phyloP scores from a whole-genome alignment of 139 green algal species.

The Zygnema cylindricum region DNA sequence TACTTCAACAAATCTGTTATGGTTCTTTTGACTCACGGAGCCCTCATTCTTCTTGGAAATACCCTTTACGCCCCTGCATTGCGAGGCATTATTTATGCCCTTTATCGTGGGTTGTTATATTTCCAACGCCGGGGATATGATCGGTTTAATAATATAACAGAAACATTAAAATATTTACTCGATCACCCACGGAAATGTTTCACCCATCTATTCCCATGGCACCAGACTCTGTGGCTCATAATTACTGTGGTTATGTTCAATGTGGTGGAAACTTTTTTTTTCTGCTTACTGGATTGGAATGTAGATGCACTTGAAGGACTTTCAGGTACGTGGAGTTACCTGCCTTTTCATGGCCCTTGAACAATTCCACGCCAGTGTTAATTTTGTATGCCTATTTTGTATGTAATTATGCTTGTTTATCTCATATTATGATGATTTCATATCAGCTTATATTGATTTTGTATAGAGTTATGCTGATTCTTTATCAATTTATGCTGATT shows the following conservation, averaged over 20 bases:
- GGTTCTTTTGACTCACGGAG: background rate
- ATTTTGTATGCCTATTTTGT: too few relatives aligned
- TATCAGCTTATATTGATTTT: too few relatives aligned
- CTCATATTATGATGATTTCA: too few relatives aligned
- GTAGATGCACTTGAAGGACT: slow-evolving; percentile 17
- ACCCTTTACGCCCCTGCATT: slow-evolving; percentile 47
- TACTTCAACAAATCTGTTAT: slow-evolving; percentile 22
- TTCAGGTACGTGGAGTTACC: slow-evolving; percentile 18
- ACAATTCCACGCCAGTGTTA: too few relatives aligned
- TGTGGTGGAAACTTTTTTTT: slow-evolving; percentile 47
- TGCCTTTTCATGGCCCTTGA: too few relatives aligned
- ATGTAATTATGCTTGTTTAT: too few relatives aligned
- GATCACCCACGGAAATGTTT: slow-evolving; percentile 57
- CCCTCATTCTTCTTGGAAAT: slow-evolving; percentile 57
- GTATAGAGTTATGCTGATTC: too few relatives aligned
- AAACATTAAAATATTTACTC: slow-evolving; percentile 52
- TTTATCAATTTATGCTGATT: too few relatives aligned
- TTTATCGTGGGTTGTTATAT: slow-evolving; percentile 8
- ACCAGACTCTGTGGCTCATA: slow-evolving; percentile 44
- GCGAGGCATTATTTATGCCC: slow-evolving; percentile 40
- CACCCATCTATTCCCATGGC: slow-evolving; percentile 51
- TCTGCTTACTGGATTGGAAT: slow-evolving; percentile 54
- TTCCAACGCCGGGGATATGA: background rate
- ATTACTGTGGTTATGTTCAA: slow-evolving; percentile 51
- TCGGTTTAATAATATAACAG: background rate